Percentiles rank a stretch among this genome's conserved stretches.
phyloP scores from a whole-genome alignment of 2,329 filamentous ascomycete species.

The Ophiocordyceps sinensis region DNA sequence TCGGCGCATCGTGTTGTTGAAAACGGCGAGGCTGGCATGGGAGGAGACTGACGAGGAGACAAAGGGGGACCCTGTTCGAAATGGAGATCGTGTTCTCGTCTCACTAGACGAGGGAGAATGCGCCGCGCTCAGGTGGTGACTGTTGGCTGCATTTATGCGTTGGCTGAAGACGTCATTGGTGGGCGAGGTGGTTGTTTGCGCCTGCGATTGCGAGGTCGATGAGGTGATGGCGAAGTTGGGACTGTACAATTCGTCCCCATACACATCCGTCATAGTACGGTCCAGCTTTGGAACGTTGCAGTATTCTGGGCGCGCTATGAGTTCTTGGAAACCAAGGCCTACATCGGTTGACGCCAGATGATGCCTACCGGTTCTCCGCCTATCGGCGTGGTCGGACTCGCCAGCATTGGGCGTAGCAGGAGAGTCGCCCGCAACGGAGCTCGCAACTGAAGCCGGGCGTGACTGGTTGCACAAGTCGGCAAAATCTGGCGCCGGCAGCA shows the following conservation, averaged over 20 bases:
- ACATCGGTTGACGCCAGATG: background rate
- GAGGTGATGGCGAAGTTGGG: slow-evolving; percentile 48
- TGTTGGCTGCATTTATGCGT: slow-evolving; percentile 65
- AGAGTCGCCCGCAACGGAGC: slow-evolving; percentile 42
- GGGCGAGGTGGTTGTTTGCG: slow-evolving; percentile 30
- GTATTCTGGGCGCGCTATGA: slow-evolving; percentile 26
- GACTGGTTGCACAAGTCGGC: slow-evolving; percentile 26
- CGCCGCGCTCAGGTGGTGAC: slow-evolving; percentile 48
- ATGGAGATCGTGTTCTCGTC: slow-evolving; percentile 63
- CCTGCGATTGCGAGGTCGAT: slow-evolving; percentile 30
- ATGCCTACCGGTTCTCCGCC: slow-evolving; percentile 39
- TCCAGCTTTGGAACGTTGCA: slow-evolving; percentile 59
- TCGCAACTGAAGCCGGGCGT: slow-evolving; percentile 42
- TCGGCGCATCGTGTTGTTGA: slow-evolving; percentile 39
- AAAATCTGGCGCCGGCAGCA: slow-evolving; percentile 32
- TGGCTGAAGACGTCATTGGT: slow-evolving; percentile 54
- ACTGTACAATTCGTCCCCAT: slow-evolving; percentile 73
- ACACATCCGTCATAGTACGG: slow-evolving; percentile 74
- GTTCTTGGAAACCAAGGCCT: background rate
- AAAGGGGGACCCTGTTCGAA: slow-evolving; percentile 55
- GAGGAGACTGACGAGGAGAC: slow-evolving; percentile 23
- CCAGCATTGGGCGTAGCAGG: slow-evolving; percentile 39
- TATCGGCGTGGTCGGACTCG: slow-evolving; percentile 33
- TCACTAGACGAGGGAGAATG: slow-evolving; percentile 32
- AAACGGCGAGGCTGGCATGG: slow-evolving; percentile 10